Evolutionary conservation across 768 basidiomycete species (phyloP).

Genomic region (Tulasnella sp.): DNA sequence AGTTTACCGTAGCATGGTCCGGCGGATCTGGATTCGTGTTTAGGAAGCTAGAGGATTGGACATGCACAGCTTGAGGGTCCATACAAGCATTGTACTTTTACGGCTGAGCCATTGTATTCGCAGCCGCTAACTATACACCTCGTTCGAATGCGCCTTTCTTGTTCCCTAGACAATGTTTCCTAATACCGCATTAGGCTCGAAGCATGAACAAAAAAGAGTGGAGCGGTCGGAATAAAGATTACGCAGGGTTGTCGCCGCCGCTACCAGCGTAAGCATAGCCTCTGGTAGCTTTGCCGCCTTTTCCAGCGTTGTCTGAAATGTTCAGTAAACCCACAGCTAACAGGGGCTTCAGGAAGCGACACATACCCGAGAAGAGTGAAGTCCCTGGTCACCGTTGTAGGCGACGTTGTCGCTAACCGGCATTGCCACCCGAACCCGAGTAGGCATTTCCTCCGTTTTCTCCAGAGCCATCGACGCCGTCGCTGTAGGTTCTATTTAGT

Average conservation of each 20-base stretch:
- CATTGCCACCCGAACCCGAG: slow-evolving; percentile 8
- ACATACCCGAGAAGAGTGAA: slow-evolving; percentile 4
- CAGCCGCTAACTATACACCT: no score
- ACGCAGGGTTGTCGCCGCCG: background rate
- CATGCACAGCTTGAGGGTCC: background rate
- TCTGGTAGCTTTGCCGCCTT: background rate
- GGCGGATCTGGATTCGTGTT: background rate
- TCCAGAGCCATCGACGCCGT: background rate
- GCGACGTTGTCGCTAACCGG: background rate
- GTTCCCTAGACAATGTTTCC: background rate
- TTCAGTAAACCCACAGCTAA: background rate
- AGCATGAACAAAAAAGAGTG: background rate
- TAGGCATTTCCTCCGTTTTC: slow-evolving; percentile 19
- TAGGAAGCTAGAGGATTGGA: background rate
- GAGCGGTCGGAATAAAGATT: background rate
- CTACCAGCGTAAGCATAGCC: background rate
- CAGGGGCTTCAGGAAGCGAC: background rate
- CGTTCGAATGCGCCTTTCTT: no score
- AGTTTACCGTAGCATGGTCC: background rate
- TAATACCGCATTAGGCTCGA: no score
- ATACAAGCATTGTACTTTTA: background rate
- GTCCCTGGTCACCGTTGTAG: background rate
- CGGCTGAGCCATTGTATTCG: no score
- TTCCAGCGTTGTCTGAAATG: slow-evolving; percentile 1
- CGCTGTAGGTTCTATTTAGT: no score